Evolutionary conservation across 1,284 basidiomycete species (phyloP), one percentile per base, ranked within the genome.

Genomic region (Microbotryum scabiosae): DNA sequence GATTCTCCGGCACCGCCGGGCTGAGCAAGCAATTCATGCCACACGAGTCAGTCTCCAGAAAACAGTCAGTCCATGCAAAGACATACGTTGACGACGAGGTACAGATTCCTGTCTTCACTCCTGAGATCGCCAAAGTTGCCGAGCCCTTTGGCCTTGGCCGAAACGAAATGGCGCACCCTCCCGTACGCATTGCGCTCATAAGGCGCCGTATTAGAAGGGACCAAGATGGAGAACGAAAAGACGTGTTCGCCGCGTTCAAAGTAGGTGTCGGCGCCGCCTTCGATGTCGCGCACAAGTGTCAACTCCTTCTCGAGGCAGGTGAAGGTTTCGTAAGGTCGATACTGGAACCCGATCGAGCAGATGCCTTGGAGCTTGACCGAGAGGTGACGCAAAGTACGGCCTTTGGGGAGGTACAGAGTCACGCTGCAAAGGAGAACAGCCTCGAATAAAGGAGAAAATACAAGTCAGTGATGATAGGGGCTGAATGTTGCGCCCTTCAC

Each of bases 171-270:
- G 14, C 65, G 47, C 9, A 66, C 60, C 7, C 65, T 49, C 1
- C 67, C 67, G 20, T 62, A 65, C 16, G 60, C 59, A 28, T 65
- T 67, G 0, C 67, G 60, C 49, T 69, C 67, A 53, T 64, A 69
- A 26, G 9, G 57, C 56, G 10, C 60, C 44, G 56, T 56, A 28
- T 56, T 47, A 20, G 64, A 64, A 1, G 67, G 67, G 7, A 69
- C 62, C 41, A 67, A 60, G 47, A 69, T 52, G 21, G 59, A 56
- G 55, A 69, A 69, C 50, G 62, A 60, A 48, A 69, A 69, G 3
- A 51, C 50, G 32, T 69, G 67, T 47, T 69, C 65, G 16, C 67
- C 67, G 32, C 64, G 64, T 20, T 61, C 62, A 5, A 69, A 56
- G 10, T 41, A 41, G 36, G 36, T 41, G 36, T 41, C 10, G 50